phyloP scores from a whole-genome alignment of 106 monocot genomes.

The Amphibolis antarctica region DNA sequence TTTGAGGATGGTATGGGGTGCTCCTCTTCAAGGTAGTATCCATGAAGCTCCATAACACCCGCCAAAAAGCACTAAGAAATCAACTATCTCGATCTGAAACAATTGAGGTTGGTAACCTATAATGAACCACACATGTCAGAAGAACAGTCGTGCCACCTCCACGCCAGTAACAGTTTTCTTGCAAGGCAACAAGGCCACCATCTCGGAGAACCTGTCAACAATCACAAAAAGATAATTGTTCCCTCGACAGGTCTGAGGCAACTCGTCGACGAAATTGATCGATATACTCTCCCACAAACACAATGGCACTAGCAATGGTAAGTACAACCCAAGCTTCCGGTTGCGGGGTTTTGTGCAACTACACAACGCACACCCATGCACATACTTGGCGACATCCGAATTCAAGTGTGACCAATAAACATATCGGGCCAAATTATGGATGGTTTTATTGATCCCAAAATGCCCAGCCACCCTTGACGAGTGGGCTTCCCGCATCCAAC shows the following conservation, averaged over 20 bases:
- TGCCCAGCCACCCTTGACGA: not conserved
- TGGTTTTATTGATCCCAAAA: not conserved
- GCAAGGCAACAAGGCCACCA: not conserved
- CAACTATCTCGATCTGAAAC: too few species aligned
- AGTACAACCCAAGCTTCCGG: conserved; percentile 3
- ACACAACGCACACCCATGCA: not conserved
- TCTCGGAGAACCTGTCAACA: conserved; percentile 3
- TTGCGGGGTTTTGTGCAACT: not conserved
- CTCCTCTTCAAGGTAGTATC: too few species aligned
- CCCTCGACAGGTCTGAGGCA: not conserved
- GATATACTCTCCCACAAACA: conserved; percentile 2
- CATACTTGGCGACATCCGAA: not conserved
- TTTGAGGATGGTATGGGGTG: too few species aligned
- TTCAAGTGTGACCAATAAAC: not conserved
- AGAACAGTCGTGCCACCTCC: not conserved
- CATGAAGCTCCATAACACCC: too few species aligned
- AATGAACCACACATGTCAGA: not conserved
- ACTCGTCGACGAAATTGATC: not conserved
- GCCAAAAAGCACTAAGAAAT: too few species aligned
- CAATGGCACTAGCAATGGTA: not conserved
- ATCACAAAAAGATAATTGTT: not conserved
- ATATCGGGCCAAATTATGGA: not conserved
- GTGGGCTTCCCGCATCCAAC: not conserved
- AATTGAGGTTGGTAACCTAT: not conserved
- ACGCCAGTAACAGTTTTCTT: not conserved